Base-by-base conservation (phyloP, 139 green algal species). In the Monoraphidium neglectum region DNA sequence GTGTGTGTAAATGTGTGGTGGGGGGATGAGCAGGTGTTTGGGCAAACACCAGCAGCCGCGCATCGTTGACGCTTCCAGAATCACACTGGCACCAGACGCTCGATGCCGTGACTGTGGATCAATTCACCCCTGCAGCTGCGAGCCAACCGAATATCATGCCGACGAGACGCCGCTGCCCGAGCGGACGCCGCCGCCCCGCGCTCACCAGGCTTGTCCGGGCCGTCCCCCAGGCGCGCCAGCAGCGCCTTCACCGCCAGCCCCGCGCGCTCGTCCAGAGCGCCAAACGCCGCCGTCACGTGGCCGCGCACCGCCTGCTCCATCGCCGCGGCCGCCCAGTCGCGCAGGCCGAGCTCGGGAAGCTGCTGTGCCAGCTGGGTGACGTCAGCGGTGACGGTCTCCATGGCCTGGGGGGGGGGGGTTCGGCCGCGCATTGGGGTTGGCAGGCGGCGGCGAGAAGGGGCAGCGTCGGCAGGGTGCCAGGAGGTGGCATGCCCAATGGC, bases 301-400 rank as follows among this genome's bases (percentile, higher is more conserved):
- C 86, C 78, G 63, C 83, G 77, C 33, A 95, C 80, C 24, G 69
- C 84, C 68, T 82, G 77, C 54, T 71, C 57, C 6, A 57, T 72
- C 12, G 32, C 43, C 21, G 90, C 89, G 8, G 74, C 56, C 2
- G 83, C 87, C 46, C 74, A 82, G 72, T 92, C 87, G 30, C 63
- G 67, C 21, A 91, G 82, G 1, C 68, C 77, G 40, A 95, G 81
- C 74, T 95, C 91, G 6, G 90, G 91, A 66, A 95, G 86, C 61
- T 90, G 70, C 32, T 51, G 72, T 40, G 90, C 74, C 54, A 95
- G 63, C 30, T 89, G 84, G 38, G 70, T 63, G 35, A 94, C 70
- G 74, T 93, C 90, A 28, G 79, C 87, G 28, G 71, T 82, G 28
- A 94, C 63, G 15, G 84, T 84, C n/a, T 83, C 83, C 77, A 96